Conservation (phyloP, 1,284 basidiomycete genomes). For the Ustilago shanxiensis region DNA sequence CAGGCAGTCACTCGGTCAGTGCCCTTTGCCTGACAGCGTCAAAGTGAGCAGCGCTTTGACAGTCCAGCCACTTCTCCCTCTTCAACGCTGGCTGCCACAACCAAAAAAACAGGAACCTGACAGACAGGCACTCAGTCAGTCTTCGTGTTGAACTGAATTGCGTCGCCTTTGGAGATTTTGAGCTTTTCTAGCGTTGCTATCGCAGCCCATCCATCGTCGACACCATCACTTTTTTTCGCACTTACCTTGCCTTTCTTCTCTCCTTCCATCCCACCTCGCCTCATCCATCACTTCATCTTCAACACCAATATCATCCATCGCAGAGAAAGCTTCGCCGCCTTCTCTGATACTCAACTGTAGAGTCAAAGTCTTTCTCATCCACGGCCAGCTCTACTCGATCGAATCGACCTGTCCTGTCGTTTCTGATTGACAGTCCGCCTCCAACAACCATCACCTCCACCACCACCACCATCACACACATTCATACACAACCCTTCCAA, state of each 20-base stretch:
- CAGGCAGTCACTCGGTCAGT: too few species aligned
- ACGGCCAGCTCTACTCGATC: constrained; percentile 5
- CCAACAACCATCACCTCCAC: neutral
- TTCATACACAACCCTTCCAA: neutral
- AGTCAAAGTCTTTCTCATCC: constrained; percentile 1
- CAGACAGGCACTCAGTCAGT: neutral
- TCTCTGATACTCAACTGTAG: constrained; percentile 3
- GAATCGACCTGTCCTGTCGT: neutral
- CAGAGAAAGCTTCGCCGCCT: constrained; percentile 11
- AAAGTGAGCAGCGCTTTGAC: too few species aligned
- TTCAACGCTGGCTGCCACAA: too few species aligned
- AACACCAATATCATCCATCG: neutral
- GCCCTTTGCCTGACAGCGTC: too few species aligned
- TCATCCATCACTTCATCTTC: neutral
- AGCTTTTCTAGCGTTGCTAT: constrained; percentile 9
- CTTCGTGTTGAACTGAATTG: neutral
- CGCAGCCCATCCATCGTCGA: constrained; percentile 9
- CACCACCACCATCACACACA: neutral
- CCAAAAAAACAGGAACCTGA: neutral
- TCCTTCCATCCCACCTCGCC: neutral
- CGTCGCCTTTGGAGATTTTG: constrained; percentile 22
- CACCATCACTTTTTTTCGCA: constrained; percentile 6
- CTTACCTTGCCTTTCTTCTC: neutral
- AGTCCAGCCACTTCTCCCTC: neutral
- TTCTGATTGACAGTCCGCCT: neutral